Percentiles rank a stretch among this genome's conserved stretches.
Evolutionary conservation across 352 stramenopile species (phyloP).

Genomic region (Phytophthora rubi): DNA sequence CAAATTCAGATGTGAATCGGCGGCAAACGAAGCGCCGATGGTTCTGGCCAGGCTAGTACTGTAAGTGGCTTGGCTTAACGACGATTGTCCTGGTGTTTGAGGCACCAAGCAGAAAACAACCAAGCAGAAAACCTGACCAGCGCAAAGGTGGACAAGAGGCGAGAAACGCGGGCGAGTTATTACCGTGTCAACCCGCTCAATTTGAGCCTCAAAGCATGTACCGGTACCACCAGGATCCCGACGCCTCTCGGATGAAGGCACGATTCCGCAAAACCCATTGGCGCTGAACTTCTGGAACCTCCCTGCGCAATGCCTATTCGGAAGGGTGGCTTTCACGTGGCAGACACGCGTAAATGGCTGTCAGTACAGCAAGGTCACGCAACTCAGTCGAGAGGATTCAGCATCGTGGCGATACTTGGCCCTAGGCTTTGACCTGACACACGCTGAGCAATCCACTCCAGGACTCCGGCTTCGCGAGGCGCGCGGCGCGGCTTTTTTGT

Average conservation of each 20-base stretch:
- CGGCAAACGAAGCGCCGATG: neutral
- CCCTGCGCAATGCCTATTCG: neutral
- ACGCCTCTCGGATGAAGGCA: conserved; percentile 6
- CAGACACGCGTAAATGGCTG: conserved; percentile 20
- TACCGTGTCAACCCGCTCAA: neutral
- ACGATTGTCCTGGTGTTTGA: neutral
- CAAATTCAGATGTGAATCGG: conserved; percentile 21
- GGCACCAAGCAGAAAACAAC: conserved; percentile 12
- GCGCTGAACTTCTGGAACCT: conserved; percentile 12
- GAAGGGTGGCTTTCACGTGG: neutral
- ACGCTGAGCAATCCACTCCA: conserved; percentile 28
- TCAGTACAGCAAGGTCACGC: conserved; percentile 15
- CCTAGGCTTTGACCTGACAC: conserved; percentile 14
- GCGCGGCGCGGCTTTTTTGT: conserved; percentile 24
- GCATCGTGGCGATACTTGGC: conserved; percentile 2
- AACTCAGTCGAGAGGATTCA: conserved; percentile 11
- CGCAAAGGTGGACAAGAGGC: conserved; percentile 1
- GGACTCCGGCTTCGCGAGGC: conserved; percentile 1
- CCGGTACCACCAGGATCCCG: neutral
- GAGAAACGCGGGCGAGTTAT: conserved; percentile 15
- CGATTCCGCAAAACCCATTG: neutral
- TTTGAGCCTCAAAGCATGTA: no score
- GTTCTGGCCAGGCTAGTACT: neutral
- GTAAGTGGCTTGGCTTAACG: no score
- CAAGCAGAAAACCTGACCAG: conserved; percentile 23